phyloP scores from a whole-genome alignment of 331 rosid species.

The Ulmus americana region DNA sequence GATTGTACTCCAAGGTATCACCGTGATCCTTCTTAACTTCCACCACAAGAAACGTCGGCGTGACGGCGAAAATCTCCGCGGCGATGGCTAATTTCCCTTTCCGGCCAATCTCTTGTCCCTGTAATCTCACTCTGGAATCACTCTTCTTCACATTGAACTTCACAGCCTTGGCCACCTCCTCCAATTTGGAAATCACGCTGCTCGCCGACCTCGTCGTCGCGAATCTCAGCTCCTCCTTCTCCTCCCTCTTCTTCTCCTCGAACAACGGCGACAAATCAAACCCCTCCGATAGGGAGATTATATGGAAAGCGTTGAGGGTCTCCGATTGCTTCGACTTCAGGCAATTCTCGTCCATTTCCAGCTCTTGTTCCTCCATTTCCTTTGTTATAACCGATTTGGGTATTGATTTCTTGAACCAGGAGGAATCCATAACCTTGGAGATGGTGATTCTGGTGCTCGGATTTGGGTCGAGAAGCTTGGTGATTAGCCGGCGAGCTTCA shows the following conservation, averaged over 20 bases:
- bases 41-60: constrained; percentile 79
- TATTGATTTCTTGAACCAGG: constrained; percentile 65
- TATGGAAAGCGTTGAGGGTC: constrained; percentile 78
- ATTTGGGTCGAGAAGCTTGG: constrained; percentile 77
- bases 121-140: constrained; percentile 62
- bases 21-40: constrained; percentile 87
- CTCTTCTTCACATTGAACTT: constrained; percentile 68
- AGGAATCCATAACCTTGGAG: constrained; percentile 58
- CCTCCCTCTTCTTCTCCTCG: constrained; percentile 78
- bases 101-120: constrained; percentile 60
- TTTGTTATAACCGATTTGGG: constrained; percentile 32
- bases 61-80: constrained; percentile 69
- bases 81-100: constrained; percentile 80
- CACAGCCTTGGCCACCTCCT: constrained; percentile 63
- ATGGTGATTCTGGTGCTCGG: constrained; percentile 53
- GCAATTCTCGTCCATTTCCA: constrained; percentile 13
- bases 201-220: constrained; percentile 79
- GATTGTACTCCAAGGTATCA: constrained; percentile 74
- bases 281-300: constrained; percentile 71
- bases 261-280: constrained; percentile 82
- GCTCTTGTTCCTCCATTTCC: background rate
- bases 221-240: constrained; percentile 78
- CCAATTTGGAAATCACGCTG: constrained; percentile 76
- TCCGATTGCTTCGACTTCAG: constrained; percentile 34
- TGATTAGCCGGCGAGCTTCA: constrained; percentile 54